These are phyloP conservation scores for Sphaerostilbella broomeana DNA, from an alignment of 2,329 filamentous ascomycete species.

Conservation along the genomic window DNA sequence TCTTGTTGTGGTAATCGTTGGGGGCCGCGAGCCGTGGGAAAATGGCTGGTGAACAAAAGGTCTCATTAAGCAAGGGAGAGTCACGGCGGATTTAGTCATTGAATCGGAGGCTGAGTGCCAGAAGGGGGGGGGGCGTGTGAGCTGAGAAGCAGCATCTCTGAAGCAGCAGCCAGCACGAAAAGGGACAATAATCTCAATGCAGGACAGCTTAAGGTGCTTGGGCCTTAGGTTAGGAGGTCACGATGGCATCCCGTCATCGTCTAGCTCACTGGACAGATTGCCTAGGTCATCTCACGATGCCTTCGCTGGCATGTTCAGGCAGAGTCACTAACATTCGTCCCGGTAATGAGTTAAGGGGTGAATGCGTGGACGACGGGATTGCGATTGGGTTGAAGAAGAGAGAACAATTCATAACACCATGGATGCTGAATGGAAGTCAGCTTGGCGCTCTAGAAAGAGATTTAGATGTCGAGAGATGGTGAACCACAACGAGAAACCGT, in stretches of 20 bases:
- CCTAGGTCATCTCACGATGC: conserved; percentile 13
- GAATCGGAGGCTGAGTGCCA: conserved; percentile 4
- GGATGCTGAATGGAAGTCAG: neutral
- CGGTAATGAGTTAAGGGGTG: conserved; percentile 4
- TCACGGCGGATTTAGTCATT: conserved; percentile 17
- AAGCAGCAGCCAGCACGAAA: conserved; percentile 3
- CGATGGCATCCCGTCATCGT: conserved; percentile 10
- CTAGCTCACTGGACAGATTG: conserved; percentile 6
- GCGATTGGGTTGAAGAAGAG: neutral
- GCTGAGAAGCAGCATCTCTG: conserved; percentile 3
- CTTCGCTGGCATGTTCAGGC: conserved; percentile 11
- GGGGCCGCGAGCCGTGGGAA: conserved; percentile 1
- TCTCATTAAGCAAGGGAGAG: conserved; percentile 25
- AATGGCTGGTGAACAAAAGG: conserved; percentile 14
- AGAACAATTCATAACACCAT: neutral
- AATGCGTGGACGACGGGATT: neutral
- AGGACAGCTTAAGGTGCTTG: neutral
- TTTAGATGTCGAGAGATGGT: neutral
- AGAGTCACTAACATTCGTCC: conserved; percentile 13
- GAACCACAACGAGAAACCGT: neutral
- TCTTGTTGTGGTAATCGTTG: neutral
- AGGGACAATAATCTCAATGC: neutral
- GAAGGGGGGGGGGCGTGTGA: conserved; percentile 6
- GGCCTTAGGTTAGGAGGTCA: conserved; percentile 3
- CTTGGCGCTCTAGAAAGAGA: neutral